Evolutionary conservation across 73 alveolate genomes (phyloP).

Genomic region (Paramecium tetraurelia): DNA sequence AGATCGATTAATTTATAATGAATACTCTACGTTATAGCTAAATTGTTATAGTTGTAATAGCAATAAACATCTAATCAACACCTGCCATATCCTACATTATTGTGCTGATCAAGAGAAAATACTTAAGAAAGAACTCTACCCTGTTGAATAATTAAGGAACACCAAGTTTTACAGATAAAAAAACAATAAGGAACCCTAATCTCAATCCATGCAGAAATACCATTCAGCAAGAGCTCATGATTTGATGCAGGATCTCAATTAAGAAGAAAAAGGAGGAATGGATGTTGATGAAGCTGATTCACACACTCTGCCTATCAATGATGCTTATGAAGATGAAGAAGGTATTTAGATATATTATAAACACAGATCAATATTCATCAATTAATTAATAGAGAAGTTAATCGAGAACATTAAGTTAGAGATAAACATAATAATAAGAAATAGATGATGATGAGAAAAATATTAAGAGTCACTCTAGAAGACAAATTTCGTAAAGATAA

Average conservation of each 20-base stretch:
- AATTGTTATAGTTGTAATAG: slow-evolving; percentile 78
- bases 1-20: slow-evolving; percentile 50
- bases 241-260: not conserved
- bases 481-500: not conserved
- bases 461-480: not conserved
- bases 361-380: not conserved
- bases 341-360: not conserved
- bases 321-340: not conserved
- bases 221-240: not conserved
- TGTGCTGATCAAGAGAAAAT: slow-evolving; percentile 4
- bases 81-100: slow-evolving; percentile 35
- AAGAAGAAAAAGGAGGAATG: not conserved
- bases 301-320: not conserved
- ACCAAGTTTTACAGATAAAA: not conserved
- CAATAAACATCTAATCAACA: slow-evolving; percentile 64
- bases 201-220: not conserved
- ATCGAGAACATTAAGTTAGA: slow-evolving; percentile 1
- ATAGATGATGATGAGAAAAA: not conserved
- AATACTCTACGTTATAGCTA: slow-evolving; percentile 40
- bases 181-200: not conserved
- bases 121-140: not conserved
- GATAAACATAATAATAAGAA: not conserved
- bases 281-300: not conserved
- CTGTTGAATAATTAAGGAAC: not conserved
- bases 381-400: not conserved